Percentiles rank a stretch among this genome's conserved stretches.
Evolutionary conservation across 805 yeast genomes (phyloP).

Genomic region (Lipomyces sp.): DNA sequence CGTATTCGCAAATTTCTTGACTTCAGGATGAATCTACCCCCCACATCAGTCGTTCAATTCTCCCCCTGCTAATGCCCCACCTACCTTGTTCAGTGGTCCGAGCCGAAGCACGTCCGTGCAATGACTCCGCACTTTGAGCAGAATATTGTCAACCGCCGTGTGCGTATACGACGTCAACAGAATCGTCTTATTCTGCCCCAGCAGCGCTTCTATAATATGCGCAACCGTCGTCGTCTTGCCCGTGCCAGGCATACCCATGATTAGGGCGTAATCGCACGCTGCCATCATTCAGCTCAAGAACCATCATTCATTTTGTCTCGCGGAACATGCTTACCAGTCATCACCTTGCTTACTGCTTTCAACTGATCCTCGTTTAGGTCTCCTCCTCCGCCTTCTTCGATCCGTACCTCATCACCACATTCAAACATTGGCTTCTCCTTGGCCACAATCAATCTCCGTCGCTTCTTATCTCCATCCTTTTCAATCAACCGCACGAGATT

Average conservation of each 20-base stretch:
- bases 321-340: conserved; percentile 53
- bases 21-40: conserved; percentile 61
- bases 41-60: neutral
- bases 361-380: conserved; percentile 73
- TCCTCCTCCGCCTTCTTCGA: conserved; percentile 13
- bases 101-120: conserved; percentile 63
- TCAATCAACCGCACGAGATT: conserved; percentile 74
- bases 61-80: neutral
- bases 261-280: conserved; percentile 67
- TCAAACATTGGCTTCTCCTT: conserved; percentile 53
- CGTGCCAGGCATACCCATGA: conserved; percentile 98
- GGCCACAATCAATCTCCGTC: conserved; percentile 61
- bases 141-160: conserved; percentile 93
- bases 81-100: conserved; percentile 57
- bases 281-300: neutral
- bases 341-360: conserved; percentile 66
- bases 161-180: conserved; percentile 87
- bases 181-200: conserved; percentile 65
- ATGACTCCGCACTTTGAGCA: conserved; percentile 60
- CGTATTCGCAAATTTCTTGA: conserved; percentile 51
- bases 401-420: too few relatives aligned
- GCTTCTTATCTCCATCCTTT: conserved; percentile 51
- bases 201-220: conserved; percentile 66
- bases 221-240: conserved; percentile 93
- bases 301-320: neutral